Conservation (phyloP, 1,284 basidiomycete species). For the Peniophora sp. region DNA sequence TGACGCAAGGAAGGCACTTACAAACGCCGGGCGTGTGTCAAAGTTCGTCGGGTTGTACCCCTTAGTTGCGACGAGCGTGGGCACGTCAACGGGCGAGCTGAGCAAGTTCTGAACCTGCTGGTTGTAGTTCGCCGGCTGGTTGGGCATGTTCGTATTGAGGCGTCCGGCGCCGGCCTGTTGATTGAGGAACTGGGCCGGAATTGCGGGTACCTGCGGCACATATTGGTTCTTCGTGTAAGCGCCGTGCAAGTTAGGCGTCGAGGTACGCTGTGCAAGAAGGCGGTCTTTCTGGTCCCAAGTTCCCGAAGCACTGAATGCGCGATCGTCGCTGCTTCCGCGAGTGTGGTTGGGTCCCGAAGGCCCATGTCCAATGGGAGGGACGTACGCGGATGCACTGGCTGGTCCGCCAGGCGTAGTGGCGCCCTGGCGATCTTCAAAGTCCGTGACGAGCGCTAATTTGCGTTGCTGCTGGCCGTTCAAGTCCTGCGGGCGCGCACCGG, state of each 20-base stretch:
- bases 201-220: conserved; percentile 59
- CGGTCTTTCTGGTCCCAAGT: conserved; percentile 60
- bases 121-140: conserved; percentile 5
- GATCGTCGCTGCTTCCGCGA: conserved; percentile 25
- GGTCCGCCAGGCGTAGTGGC: conserved; percentile 28
- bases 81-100: conserved; percentile 73
- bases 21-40: conserved; percentile 72
- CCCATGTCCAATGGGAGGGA: conserved; percentile 41
- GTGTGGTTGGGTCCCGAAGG: conserved; percentile 24
- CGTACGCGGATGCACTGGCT: conserved; percentile 36
- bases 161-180: conserved; percentile 33
- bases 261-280: conserved; percentile 43
- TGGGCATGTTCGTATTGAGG: conserved; percentile 3
- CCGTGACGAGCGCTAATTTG: conserved; percentile 49
- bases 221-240: conserved; percentile 34
- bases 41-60: conserved; percentile 88
- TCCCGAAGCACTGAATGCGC: conserved; percentile 33
- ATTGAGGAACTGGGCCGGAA: conserved; percentile 64
- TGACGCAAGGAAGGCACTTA: conserved; percentile 26
- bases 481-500: conserved; percentile 28
- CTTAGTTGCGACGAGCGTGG: conserved; percentile 76
- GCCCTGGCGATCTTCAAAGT: conserved; percentile 51
- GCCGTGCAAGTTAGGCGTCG: conserved; percentile 64
- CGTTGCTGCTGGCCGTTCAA: conserved; percentile 28
- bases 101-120: conserved; percentile 33